Evolutionary conservation across 371 early-diverging fungal genomes (phyloP).

Genomic region (Mortierella sp.): DNA sequence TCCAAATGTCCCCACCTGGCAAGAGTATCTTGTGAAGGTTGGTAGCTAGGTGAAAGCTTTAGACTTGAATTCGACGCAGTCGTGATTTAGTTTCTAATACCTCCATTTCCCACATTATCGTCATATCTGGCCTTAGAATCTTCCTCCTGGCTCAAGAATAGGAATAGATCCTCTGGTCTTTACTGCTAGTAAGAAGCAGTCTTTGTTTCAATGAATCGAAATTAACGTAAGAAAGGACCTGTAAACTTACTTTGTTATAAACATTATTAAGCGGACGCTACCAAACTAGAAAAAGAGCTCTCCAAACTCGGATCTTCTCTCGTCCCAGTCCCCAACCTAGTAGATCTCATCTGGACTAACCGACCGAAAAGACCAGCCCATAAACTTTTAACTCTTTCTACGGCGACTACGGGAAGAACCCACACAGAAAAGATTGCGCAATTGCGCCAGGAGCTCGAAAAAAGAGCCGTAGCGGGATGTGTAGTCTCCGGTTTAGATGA

Average conservation of each 20-base stretch:
- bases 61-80: neutral
- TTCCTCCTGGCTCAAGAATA: slow-evolving; percentile 79
- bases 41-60: neutral
- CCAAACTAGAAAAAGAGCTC: slow-evolving; percentile 66
- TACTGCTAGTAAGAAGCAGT: slow-evolving; percentile 66
- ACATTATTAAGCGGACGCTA: slow-evolving; percentile 64
- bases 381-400: slow-evolving; percentile 72
- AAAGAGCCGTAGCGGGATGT: slow-evolving; percentile 74
- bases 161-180: slow-evolving; percentile 90
- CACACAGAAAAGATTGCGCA: slow-evolving; percentile 69
- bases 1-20: slow-evolving; percentile 89
- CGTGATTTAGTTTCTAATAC: neutral
- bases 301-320: slow-evolving; percentile 63
- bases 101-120: neutral
- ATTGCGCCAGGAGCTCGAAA: slow-evolving; percentile 67
- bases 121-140: slow-evolving; percentile 54
- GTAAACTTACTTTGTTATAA: neutral
- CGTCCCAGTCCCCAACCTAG: slow-evolving; percentile 78
- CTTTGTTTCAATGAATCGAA: neutral
- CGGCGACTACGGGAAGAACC: slow-evolving; percentile 78
- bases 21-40: slow-evolving; percentile 84
- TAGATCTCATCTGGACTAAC: slow-evolving; percentile 84
- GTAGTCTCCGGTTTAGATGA: slow-evolving; percentile 93
- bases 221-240: neutral
- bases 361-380: slow-evolving; percentile 77